Base-by-base conservation (phyloP, 1,139 yeast genomes). In the Dujonia santamariae region DNA sequence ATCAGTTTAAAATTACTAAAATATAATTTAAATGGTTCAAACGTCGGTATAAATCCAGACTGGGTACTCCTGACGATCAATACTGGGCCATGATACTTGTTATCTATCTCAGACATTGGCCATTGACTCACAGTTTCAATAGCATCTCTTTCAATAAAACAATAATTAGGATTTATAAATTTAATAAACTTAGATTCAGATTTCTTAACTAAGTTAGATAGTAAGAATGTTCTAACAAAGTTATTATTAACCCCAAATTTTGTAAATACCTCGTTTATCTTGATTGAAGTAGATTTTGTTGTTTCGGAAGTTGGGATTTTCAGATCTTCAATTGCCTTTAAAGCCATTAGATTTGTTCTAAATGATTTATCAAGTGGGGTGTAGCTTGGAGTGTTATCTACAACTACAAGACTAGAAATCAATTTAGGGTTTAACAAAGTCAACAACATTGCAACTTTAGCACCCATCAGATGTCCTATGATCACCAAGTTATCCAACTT, bases 381-480 rank as follows among this genome's bases (percentile, higher is more conserved):
- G 7, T 40, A 32, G 2, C 55, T 59, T 1, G 80, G 80, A 6
- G 73, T 56, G 47, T 72, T 74, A 42, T 75, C 80, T 11, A 75
- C 62, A 12, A 71, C 63, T 13, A 72, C 64, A 24, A 74, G 54
- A 29, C 63, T 56, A 15, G 54, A 47, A 6, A 72, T 56, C 31
- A 61, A 38, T 4, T 61, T 61, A 1, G 78, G 77, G 31, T 53
- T 46, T 30, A 53, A 45, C 28, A 74, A 51, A 4, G 68, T 59
- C 3, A 67, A 61, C 35, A 69, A 38, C 78, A 74, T 72, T 5
- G 75, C 67, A 4, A 67, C 67, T 40, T 74, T 74, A 6, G 78
- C 79, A 0, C 80, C 80, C 66, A 75, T 63, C 18, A 75, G 71
- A 45, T 74, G 78, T 0, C 80, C 80, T 7, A 68, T 62, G 18